These are phyloP conservation scores for Ogataea ganodermae DNA, from an alignment of 805 yeast species.

Conservation along the genomic window DNA sequence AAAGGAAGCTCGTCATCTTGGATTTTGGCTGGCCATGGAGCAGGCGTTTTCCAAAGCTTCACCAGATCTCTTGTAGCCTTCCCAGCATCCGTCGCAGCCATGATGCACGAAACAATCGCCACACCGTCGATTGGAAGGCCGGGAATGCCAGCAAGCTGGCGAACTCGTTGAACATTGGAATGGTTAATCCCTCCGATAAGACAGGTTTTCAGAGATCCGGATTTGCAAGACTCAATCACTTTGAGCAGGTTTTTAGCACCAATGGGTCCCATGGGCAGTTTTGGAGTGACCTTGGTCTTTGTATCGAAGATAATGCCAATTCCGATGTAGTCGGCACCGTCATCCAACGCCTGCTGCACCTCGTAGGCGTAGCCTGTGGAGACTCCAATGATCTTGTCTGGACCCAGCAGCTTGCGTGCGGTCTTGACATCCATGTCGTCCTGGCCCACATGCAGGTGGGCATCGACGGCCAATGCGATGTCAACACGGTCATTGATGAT, in stretches of 20 bases:
- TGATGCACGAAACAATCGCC: constrained; percentile 84
- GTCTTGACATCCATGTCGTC: constrained; percentile 71
- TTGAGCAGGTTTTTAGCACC: constrained; percentile 60
- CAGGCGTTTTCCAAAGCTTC: constrained; percentile 32
- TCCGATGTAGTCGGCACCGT: constrained; percentile 75
- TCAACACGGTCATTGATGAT: constrained; percentile 86
- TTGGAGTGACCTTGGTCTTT: constrained; percentile 60
- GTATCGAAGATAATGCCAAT: constrained; percentile 81
- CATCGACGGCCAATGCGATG: constrained; percentile 85
- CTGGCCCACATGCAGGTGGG: constrained; percentile 92
- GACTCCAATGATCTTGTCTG: constrained; percentile 76
- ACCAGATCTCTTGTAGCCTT: constrained; percentile 47
- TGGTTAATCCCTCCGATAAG: constrained; percentile 81
- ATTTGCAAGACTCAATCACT: constrained; percentile 41
- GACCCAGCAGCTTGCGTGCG: constrained; percentile 68
- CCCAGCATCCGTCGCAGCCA: constrained; percentile 61
- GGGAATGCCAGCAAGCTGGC: constrained; percentile 49
- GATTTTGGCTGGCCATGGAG: constrained; percentile 25
- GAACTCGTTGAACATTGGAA: constrained; percentile 57
- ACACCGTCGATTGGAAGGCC: constrained; percentile 69
- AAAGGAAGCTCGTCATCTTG: background rate
- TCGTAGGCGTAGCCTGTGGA: constrained; percentile 66
- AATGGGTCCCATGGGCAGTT: constrained; percentile 64
- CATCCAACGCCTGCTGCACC: constrained; percentile 48
- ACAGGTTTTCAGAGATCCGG: constrained; percentile 54